phyloP scores from a whole-genome alignment of 192 early-diverging fungal genomes.

The Linderina pennispora region DNA sequence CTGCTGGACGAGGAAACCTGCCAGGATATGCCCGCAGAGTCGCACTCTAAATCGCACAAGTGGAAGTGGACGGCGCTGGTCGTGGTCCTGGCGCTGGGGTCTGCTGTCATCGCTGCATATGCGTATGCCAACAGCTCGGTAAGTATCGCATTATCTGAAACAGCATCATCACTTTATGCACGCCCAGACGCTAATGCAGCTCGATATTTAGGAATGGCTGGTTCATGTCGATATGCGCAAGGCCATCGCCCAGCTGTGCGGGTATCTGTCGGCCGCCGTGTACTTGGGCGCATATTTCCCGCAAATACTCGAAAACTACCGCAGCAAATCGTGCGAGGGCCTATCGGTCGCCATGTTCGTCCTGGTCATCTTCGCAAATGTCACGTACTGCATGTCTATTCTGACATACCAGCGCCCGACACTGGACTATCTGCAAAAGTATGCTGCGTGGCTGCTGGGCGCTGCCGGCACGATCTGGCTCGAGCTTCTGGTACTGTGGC shows the following conservation, averaged over 20 bases:
- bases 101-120: not conserved
- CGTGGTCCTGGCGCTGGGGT: too few species aligned
- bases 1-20: constrained; percentile 11
- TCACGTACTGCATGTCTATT: constrained; percentile 55
- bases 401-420: constrained; percentile 58
- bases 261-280: constrained; percentile 64
- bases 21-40: too few species aligned
- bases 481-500: constrained; percentile 66
- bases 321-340: constrained; percentile 63
- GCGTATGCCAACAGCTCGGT: constrained; percentile 1
- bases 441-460: constrained; percentile 67
- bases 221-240: constrained; percentile 16
- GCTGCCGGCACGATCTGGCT: constrained; percentile 62
- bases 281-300: constrained; percentile 71
- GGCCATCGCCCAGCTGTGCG: constrained; percentile 53
- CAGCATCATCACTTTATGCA: too few species aligned
- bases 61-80: too few species aligned
- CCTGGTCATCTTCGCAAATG: constrained; percentile 68
- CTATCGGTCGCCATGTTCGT: constrained; percentile 73
- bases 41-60: too few species aligned
- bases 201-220: constrained; percentile 14
- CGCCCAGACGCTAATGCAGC: too few species aligned
- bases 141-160: too few species aligned
- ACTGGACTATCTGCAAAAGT: constrained; percentile 53
- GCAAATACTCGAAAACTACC: constrained; percentile 70